phyloP scores from a whole-genome alignment of 2,329 filamentous ascomycete genomes.

The Colletotrichum sp. region DNA sequence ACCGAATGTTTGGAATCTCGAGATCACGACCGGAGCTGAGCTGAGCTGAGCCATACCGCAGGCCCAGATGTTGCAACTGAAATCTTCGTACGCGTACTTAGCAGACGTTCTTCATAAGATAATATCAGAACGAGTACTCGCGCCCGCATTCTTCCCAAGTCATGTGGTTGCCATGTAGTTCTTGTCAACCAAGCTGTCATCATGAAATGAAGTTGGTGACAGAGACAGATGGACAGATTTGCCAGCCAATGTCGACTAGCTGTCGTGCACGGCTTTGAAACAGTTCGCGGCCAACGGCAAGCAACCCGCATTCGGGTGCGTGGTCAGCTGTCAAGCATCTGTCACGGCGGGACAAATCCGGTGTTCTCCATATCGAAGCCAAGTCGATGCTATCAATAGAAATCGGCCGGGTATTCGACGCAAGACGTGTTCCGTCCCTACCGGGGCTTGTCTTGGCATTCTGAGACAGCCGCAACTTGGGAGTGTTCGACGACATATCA shows the following conservation, averaged over 20 bases:
- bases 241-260: background rate
- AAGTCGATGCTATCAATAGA: conserved; percentile 15
- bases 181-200: background rate
- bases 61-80: background rate
- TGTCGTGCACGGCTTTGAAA: background rate
- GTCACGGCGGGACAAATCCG: background rate
- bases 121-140: background rate
- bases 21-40: background rate
- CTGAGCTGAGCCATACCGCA: background rate
- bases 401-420: conserved; percentile 33
- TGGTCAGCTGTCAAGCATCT: background rate
- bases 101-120: background rate
- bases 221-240: background rate
- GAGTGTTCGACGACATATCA: background rate
- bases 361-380: background rate
- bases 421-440: conserved; percentile 34
- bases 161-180: background rate
- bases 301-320: background rate
- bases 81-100: background rate
- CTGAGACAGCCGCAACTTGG: conserved; percentile 5
- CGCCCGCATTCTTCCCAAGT: background rate
- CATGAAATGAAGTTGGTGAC: background rate
- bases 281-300: background rate
- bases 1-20: background rate
- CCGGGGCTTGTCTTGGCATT: conserved; percentile 15